Evolutionary conservation across 139 green algal genomes (phyloP), one percentile per base, ranked within the genome.

Genomic region (Nannochloris sp.): DNA sequence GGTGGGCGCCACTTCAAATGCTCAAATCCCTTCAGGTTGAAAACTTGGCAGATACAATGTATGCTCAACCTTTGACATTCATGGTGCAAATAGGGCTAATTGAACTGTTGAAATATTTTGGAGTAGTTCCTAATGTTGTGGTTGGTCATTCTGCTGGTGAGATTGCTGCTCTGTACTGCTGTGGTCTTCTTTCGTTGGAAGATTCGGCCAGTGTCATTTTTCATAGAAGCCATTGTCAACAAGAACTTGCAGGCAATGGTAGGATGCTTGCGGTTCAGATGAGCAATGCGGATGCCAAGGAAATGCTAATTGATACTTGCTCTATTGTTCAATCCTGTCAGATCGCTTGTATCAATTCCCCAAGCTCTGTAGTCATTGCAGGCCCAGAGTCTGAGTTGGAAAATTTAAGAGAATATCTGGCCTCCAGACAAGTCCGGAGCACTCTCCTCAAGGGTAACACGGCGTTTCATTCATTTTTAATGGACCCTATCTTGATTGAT

Each of bases 171-270:
- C 45, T 50, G 4, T 50, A n/a, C 45, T 50, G 45, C 16, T 5
- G 45, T 50, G 45, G 45, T 17, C 16, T 50, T 50, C 45, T 50
- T 50, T 50, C 45, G 5, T n/a, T 50, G 45, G 45, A 50, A 50
- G 14, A 50, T 3, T 17, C 45, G 3, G 45, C 45, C 3, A 17
- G 4, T 17, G 45, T 50, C 14, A n/a, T 50, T 17, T 50, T 16
- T 4, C 45, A 50, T 4, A 50, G 45, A n/a, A 50, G 45, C 45
- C 16, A n/a, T 17, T 50, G 45, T n/a, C 45, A 50, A 4, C 45
- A 50, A 50, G 14, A 4, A n/a, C 5, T 50, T 16, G 45, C 45
- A 2, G 45, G 45, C 4, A 50, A 17, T 50, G 45, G 45, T 3
- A 50, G 45, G 16, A 50, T 50, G 45, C 45, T 50, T 3, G 45